Conservation (phyloP, 148 eudicot species). For the Chenopodium berlandieri region DNA sequence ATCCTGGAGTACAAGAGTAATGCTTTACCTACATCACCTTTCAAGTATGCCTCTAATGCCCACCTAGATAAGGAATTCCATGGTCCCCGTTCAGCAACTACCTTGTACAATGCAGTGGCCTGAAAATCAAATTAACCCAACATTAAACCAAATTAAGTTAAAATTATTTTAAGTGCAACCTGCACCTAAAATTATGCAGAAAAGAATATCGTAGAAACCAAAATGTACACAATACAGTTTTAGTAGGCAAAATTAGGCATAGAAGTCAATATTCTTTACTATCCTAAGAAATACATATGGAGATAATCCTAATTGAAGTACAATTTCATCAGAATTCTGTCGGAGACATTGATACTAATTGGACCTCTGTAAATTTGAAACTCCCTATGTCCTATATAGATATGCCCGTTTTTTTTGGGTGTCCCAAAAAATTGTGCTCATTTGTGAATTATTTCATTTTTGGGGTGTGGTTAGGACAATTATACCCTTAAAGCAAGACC, state of each 20-base stretch:
- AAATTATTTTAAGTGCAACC: neutral
- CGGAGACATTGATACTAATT: neutral
- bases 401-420: too few relatives aligned
- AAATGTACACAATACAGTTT: neutral
- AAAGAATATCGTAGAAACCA: neutral
- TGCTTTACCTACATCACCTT: conserved; percentile 90
- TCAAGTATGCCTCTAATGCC: conserved; percentile 90
- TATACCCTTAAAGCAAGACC: too few relatives aligned
- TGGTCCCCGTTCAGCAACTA: conserved; percentile 98
- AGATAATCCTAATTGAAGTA: neutral
- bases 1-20: conserved; percentile 81
- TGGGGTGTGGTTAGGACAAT: too few relatives aligned
- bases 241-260: neutral
- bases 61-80: conserved; percentile 98
- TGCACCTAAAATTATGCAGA: neutral
- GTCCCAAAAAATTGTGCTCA: too few relatives aligned
- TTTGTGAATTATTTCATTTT: too few relatives aligned
- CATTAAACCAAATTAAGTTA: conserved; percentile 11
- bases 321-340: neutral
- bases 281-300: neutral
- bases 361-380: neutral
- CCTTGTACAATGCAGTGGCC: conserved; percentile 87
- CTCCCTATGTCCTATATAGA: too few relatives aligned
- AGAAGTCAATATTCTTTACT: neutral
- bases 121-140: conserved; percentile 24